phyloP scores from a whole-genome alignment of 345 rosid genomes.

The Eucalyptus viminalis region DNA sequence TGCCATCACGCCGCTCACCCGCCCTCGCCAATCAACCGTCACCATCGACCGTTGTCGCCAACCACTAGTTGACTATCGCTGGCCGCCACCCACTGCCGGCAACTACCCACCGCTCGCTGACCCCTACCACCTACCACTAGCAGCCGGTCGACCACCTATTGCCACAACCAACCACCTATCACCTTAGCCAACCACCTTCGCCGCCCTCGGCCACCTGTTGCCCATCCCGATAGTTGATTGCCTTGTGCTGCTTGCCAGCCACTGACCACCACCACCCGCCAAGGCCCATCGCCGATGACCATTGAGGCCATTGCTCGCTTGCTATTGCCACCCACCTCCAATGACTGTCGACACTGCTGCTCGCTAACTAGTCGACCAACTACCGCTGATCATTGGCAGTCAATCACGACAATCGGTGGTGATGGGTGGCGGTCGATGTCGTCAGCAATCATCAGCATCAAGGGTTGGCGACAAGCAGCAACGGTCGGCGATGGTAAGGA shows the following conservation, averaged over 20 bases:
- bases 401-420: accelerated
- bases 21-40: accelerated
- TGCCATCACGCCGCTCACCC: accelerated
- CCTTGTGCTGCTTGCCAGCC: accelerated
- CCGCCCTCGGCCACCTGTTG: accelerated
- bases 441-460: accelerated
- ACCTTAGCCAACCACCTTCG: accelerated
- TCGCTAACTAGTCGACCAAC: accelerated
- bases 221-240: accelerated
- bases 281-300: accelerated
- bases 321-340: accelerated
- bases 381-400: accelerated
- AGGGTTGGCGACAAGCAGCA: accelerated
- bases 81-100: accelerated
- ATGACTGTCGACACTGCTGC: accelerated
- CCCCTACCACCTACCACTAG: accelerated
- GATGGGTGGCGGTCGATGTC: accelerated
- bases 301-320: accelerated
- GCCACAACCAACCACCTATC: accelerated
- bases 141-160: accelerated
- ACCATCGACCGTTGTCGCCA: accelerated
- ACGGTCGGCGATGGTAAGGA: accelerated
- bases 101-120: accelerated
- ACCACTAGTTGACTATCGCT: accelerated
- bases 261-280: accelerated